These are phyloP conservation scores for Hordeum marinum DNA, from an alignment of 176 grass and related monocot species.

Conservation along the genomic window DNA sequence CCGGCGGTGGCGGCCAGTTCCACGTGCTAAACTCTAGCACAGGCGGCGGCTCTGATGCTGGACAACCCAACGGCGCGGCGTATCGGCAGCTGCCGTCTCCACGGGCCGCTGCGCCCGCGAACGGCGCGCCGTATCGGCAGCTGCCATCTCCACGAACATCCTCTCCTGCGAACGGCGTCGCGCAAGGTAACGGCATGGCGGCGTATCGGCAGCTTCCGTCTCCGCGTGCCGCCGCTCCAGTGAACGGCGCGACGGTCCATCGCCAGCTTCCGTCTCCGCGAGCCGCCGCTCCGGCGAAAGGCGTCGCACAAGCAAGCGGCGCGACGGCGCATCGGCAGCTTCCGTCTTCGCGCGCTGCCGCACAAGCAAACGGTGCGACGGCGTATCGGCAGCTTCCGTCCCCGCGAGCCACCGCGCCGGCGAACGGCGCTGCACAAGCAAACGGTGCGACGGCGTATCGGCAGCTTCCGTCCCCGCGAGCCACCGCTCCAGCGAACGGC, in stretches of 20 bases:
- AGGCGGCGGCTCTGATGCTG: neutral
- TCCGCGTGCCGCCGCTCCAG: neutral
- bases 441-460: neutral
- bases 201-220: neutral
- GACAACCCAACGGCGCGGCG: neutral
- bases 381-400: neutral
- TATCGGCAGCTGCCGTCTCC: neutral
- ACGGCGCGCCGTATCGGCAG: neutral
- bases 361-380: too few relatives aligned
- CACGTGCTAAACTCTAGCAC: conserved; percentile 36
- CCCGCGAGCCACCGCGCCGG: neutral
- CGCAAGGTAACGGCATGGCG: neutral
- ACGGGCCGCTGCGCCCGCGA: neutral
- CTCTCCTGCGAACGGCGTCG: neutral
- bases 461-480: neutral
- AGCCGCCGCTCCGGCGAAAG: neutral
- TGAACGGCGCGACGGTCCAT: neutral
- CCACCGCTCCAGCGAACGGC: neutral
- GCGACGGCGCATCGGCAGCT: neutral
- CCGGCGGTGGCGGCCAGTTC: neutral
- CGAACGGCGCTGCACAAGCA: too few relatives aligned
- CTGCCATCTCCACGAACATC: neutral
- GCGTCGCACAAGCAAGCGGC: too few relatives aligned
- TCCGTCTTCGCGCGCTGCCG: neutral
- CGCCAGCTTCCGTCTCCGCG: neutral